Evolutionary conservation across 495 filamentous ascomycete species (phyloP), one percentile per base, ranked within the genome.

Genomic region (Aspergillus nanangensis): DNA sequence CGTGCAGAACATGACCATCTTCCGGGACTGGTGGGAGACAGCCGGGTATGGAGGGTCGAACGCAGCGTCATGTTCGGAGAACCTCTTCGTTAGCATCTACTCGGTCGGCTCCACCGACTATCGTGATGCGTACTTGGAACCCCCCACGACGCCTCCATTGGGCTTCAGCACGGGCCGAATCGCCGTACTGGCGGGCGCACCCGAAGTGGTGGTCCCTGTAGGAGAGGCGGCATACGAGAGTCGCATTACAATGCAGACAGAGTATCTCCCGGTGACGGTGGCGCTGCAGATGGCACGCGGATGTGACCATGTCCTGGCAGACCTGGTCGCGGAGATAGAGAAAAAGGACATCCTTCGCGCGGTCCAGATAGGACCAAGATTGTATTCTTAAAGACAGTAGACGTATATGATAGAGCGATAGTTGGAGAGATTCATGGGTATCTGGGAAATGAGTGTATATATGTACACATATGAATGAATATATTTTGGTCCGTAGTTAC

Each of bases 251-350:
- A 38, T 70, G 1, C 65, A 78, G 37, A 62, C 60, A 20, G 82
- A 85, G 61, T 66, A 67, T 23, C 49, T 84, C 25, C 82, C 82
- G 1, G 81, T 87, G 0, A 73, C 72, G 0, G 70, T 84, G 15
- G 70, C 76, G 45, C 65, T 87, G 27, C 60, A 82, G 57, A 80
- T 75, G 3, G 76, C 79, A 2, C 74, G 75, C 37, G 81, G 81
- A 0, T 86, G 83, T 47, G 83, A 87, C 62, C 68, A 74, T 0
- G 66, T 85, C 61, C 56, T 85, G 35, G 78, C 74, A 11, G 69
- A 62, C 24, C 53, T 85, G 32, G 71, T 80, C n/a, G 56, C 70
- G 45, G 77, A 76, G 23, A 45, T 86, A 19, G 58, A 70, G 1
- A 51, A 55, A 24, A 66, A 59, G 0, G 80, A 78, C 0, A 72